Evolutionary conservation across 345 rosid genomes (phyloP), one percentile per base, ranked within the genome.

Genomic region (Hevea brasiliensis): DNA sequence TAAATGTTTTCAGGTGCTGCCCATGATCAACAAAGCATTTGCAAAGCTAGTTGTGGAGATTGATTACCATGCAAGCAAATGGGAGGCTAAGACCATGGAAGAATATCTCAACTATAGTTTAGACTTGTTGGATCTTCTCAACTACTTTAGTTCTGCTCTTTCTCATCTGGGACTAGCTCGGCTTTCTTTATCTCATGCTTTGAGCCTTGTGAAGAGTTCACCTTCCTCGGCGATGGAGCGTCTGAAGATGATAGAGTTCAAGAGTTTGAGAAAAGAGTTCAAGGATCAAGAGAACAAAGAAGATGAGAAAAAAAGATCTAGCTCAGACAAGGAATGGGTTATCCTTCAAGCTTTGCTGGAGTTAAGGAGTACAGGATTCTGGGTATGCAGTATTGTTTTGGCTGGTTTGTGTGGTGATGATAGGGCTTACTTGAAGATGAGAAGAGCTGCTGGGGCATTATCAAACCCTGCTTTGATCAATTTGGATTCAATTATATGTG

Each of bases 81-180:
- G 92, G 92, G 82, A 81, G 37, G 71, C 73, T 15, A 51, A 23
- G 18, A 68, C 83, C 10, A 44, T 78, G 58, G 90, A 85, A 35
- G 79, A 78, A 18, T 85, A 87, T 84, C 82, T 90, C 54, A 73
- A 65, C 56, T 82, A 80, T 80, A 81, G 82, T 53, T 79, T 88
- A 80, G 61, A 68, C 73, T 67, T 88, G 73, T 58, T 90, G 63
- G 87, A 84, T 57, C 81, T 77, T 74, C 76, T 85, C 18, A 90
- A 90, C 62, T 79, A 74, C 1, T 74, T 90, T 23, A 81, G 74
- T 56, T 77, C 81, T 0, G 62, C 85, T 18, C 54, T 88, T n/a
- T 85, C 88, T 73, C 81, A 79, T 72, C 79, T 90, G 62, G 73
- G 80, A 17, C 85, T 77, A 14, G 64, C 82, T n/a, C 50, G 87